Conservation (phyloP, 2,329 filamentous ascomycete species). For the Macrophomina phaseolina region DNA sequence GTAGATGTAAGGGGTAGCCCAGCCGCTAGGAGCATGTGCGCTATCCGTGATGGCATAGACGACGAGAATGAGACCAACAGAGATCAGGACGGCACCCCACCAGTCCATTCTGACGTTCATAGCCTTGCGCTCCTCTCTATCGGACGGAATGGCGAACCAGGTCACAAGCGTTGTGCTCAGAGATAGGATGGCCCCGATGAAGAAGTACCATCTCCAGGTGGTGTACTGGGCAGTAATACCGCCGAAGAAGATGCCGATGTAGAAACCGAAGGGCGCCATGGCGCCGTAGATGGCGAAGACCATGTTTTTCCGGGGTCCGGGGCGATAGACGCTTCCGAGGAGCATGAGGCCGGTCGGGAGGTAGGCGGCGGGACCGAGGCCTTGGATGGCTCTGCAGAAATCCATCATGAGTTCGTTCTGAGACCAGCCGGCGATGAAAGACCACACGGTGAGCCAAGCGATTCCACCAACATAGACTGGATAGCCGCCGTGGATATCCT, state of each 20-base stretch:
- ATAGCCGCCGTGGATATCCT: conserved; percentile 68
- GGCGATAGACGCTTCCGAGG: conserved; percentile 42
- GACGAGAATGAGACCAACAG: conserved; percentile 69
- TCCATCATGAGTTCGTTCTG: conserved; percentile 43
- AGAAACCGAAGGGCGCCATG: conserved; percentile 62
- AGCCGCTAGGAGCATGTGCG: conserved; percentile 67
- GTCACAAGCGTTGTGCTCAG: conserved; percentile 54
- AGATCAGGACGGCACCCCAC: conserved; percentile 65
- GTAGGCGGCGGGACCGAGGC: conserved; percentile 44
- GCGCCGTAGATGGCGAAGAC: conserved; percentile 54
- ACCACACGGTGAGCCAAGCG: conserved; percentile 48
- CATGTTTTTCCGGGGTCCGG: conserved; percentile 44
- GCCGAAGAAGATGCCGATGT: conserved; percentile 68
- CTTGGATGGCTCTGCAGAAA: conserved; percentile 43
- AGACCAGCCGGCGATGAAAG: conserved; percentile 40
- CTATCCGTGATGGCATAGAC: conserved; percentile 75
- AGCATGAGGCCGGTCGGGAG: conserved; percentile 41
- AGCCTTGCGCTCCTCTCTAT: conserved; percentile 44
- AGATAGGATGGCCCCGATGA: conserved; percentile 63
- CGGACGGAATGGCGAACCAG: conserved; percentile 58
- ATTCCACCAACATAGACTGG: conserved; percentile 65
- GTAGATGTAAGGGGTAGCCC: conserved; percentile 71
- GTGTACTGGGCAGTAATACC: conserved; percentile 62
- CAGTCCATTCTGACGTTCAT: conserved; percentile 70
- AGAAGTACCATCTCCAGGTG: conserved; percentile 72